These are phyloP conservation scores for Borovskyia barvae DNA, from an alignment of 208 protist genomes.

Conservation along the genomic window DNA sequence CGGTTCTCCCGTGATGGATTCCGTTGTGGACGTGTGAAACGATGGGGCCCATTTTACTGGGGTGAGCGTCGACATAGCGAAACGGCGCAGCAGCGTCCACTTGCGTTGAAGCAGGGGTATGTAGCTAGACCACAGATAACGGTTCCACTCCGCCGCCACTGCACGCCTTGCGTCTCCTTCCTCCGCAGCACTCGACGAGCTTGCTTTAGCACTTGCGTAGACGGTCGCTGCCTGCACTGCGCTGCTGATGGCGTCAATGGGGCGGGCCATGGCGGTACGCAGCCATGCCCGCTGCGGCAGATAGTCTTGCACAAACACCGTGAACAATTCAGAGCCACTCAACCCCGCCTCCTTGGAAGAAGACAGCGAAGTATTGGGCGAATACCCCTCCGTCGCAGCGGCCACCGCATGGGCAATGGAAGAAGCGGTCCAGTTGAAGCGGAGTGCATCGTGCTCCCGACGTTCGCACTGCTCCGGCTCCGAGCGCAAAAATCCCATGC, in stretches of 20 bases:
- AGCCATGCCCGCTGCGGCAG: slow-evolving; percentile 29
- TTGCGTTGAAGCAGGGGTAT: slow-evolving; percentile 24
- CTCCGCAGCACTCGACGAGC: slow-evolving; percentile 1
- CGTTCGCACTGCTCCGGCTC: slow-evolving; percentile 2
- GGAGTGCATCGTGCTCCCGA: slow-evolving; percentile 4
- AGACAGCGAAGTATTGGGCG: background rate
- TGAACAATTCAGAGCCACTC: slow-evolving; percentile 12
- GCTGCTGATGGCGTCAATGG: slow-evolving; percentile 6
- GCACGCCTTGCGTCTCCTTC: slow-evolving; percentile 10
- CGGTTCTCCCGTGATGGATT: slow-evolving; percentile 11
- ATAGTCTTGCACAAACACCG: slow-evolving; percentile 20
- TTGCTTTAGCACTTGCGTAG: background rate
- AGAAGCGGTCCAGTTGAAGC: slow-evolving; percentile 13
- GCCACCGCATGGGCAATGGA: background rate
- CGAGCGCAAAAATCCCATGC: background rate
- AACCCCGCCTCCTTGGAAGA: background rate
- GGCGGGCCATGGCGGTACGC: slow-evolving; percentile 19
- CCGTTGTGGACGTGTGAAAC: background rate
- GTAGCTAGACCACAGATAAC: slow-evolving; percentile 21
- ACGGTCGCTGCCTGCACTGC: slow-evolving; percentile 2
- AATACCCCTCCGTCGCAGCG: background rate
- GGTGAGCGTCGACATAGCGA: slow-evolving; percentile 15
- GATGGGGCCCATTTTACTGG: slow-evolving; percentile 3
- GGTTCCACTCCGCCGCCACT: slow-evolving; percentile 8
- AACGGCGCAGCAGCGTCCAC: slow-evolving; percentile 16